Evolutionary conservation across 2,329 filamentous ascomycete species (phyloP).

Genomic region (Aspergillus glaucus): DNA sequence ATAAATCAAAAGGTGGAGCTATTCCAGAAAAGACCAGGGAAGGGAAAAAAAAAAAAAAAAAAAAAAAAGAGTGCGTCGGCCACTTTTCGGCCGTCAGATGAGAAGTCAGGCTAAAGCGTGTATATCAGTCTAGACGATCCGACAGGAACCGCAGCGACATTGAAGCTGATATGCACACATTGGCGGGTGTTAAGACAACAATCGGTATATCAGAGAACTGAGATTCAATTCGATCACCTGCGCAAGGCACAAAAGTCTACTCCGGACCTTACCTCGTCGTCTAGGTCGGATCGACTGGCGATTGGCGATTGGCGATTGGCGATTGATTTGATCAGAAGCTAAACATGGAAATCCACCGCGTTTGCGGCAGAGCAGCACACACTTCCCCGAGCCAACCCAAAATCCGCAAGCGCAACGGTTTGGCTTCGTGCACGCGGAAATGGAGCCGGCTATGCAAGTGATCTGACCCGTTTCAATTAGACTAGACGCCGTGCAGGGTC

Average conservation of each 20-base stretch:
- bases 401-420: constrained; percentile 20
- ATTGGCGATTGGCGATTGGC: constrained; percentile 15
- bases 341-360: constrained; percentile 20
- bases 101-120: constrained; percentile 14
- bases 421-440: constrained; percentile 19
- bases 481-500: constrained; percentile 16
- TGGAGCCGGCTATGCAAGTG: constrained; percentile 32
- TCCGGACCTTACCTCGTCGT: constrained; percentile 4
- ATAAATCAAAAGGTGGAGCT: constrained; percentile 15
- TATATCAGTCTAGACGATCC: constrained; percentile 25
- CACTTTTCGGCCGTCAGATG: constrained; percentile 19
- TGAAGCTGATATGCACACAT: constrained; percentile 30
- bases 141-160: constrained; percentile 22
- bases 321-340: constrained; percentile 12
- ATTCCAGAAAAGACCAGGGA: constrained; percentile 9
- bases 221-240: constrained; percentile 18
- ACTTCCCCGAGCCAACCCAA: constrained; percentile 18
- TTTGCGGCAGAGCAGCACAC: constrained; percentile 18
- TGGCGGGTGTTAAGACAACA: constrained; percentile 11
- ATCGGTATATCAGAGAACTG: not conserved
- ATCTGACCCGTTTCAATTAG: constrained; percentile 19
- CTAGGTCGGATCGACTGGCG: constrained; percentile 12
- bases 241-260: constrained; percentile 18
- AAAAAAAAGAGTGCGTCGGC: constrained; percentile 9
- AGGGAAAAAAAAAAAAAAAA: not conserved